Base-by-base conservation (phyloP, 768 basidiomycete genomes). In the Psilocybe tampanensis region DNA sequence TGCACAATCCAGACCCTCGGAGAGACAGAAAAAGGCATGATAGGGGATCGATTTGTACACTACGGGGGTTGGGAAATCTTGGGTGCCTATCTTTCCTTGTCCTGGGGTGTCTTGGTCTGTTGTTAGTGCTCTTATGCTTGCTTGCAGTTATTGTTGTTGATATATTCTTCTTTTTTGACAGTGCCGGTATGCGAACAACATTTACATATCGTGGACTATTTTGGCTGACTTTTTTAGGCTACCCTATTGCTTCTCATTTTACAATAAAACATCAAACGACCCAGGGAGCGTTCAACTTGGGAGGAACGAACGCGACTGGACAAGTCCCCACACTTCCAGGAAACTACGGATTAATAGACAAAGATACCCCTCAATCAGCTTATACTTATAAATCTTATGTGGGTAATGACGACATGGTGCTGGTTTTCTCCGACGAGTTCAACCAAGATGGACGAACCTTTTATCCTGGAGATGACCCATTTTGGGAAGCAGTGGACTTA, bases 341-440 rank as follows among this genome's bases (percentile, higher is more conserved):
- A 6, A 82, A 88, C 60, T 84, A 76, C 59, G 84, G 81, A 5
- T 75, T 92, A 12, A 90, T 95, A 65, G 93, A 95, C 72, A 72
- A 76, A 44, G 86, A 92, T 45, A 95, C 94, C 2, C 93, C 92
- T 0, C 52, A 76, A 60, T 71, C 79, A 11, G 83, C 80, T 2
- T 73, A 75, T 67, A 80, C 81, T 54, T 77, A 85, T 66, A 56
- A 78, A 2, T 81, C 84, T 4, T 86, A 86, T 60, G 68, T 77
- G 23, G 80, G 85, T 7, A 67, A 67, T 44, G 84, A 80, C 33
- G 73, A 78, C 32, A 71, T 77, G 75, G 68, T 70, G 66, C 74
- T 90, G 49, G 84, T 92, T 17, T 95, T 92, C 72, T 87, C 85
- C 2, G 92, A 94, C 66, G 92, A 94, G 74, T 94, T 95, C 69